phyloP scores from a whole-genome alignment of 2,329 filamentous ascomycete genomes.

The Aspergillus neotritici region DNA sequence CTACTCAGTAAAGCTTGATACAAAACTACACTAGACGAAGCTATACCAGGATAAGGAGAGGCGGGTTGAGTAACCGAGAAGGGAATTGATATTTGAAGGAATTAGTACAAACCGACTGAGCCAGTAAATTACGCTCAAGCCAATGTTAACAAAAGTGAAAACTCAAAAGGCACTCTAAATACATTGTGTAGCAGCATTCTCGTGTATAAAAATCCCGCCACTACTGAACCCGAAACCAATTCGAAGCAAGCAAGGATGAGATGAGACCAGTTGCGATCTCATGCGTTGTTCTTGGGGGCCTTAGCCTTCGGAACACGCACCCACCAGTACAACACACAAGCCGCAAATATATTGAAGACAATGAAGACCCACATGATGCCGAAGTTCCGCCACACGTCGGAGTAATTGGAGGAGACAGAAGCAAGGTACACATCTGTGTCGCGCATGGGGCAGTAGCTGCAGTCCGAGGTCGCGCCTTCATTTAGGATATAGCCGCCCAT shows the following conservation, averaged over 20 bases:
- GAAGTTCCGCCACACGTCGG: not conserved
- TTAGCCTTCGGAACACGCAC: not conserved
- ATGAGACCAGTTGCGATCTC: not conserved
- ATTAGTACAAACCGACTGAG: not conserved
- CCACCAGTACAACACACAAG: constrained; percentile 1
- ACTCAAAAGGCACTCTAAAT: not conserved
- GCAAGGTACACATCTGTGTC: not conserved
- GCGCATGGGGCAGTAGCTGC: constrained; percentile 1
- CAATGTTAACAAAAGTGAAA: not conserved
- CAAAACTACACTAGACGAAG: not conserved
- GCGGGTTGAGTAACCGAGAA: constrained; percentile 46
- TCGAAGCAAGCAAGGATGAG: too few relatives aligned
- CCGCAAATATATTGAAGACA: constrained; percentile 18
- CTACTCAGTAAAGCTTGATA: too few relatives aligned
- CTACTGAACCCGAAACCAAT: not conserved
- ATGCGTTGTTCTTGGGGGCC: too few relatives aligned
- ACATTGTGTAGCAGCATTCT: not conserved
- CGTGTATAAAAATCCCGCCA: not conserved
- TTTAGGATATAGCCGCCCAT: not conserved
- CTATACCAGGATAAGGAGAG: not conserved
- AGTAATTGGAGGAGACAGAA: not conserved
- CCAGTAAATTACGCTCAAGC: not conserved
- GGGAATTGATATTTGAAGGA: constrained; percentile 46
- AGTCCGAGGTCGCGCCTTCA: not conserved
- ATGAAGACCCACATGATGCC: constrained; percentile 19